These are phyloP conservation scores for Fusarium lateritium DNA, from an alignment of 2,329 filamentous ascomycete species.

Conservation along the genomic window DNA sequence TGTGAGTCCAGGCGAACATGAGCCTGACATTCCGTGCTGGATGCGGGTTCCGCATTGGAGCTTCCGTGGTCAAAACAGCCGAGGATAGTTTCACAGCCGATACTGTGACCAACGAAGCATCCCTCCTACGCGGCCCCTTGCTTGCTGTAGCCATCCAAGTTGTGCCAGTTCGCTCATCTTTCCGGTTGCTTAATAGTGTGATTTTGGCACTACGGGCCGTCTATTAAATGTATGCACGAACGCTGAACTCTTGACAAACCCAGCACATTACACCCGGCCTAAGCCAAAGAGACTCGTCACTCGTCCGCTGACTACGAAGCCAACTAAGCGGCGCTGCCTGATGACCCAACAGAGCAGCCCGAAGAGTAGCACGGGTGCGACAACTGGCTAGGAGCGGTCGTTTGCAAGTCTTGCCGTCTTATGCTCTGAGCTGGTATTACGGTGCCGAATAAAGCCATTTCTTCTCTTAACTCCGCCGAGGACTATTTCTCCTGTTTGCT, in stretches of 20 bases:
- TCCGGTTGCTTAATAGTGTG: not conserved
- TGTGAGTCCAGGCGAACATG: not conserved
- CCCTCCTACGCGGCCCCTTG: not conserved
- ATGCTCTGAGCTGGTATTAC: not conserved
- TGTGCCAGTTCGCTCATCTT: not conserved
- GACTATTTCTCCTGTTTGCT: conserved; percentile 1
- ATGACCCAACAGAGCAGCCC: conserved; percentile 20
- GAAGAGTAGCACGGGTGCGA: conserved; percentile 17
- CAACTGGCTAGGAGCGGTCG: conserved; percentile 9
- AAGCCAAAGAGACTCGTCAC: not conserved
- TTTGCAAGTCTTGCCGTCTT: conserved; percentile 3
- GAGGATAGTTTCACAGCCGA: conserved; percentile 2
- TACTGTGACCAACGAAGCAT: not conserved
- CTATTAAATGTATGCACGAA: not conserved
- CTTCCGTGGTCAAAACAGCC: conserved; percentile 14
- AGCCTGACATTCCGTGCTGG: not conserved
- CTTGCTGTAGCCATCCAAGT: not conserved
- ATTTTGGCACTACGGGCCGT: not conserved
- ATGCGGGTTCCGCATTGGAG: conserved; percentile 10
- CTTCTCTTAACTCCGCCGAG: not conserved
- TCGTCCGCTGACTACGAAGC: not conserved
- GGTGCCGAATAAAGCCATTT: not conserved
- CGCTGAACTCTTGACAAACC: not conserved
- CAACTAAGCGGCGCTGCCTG: conserved; percentile 3
- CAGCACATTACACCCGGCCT: not conserved